Base-by-base conservation (phyloP, 1,284 basidiomycete species). In the Neonothopanus nambi region DNA sequence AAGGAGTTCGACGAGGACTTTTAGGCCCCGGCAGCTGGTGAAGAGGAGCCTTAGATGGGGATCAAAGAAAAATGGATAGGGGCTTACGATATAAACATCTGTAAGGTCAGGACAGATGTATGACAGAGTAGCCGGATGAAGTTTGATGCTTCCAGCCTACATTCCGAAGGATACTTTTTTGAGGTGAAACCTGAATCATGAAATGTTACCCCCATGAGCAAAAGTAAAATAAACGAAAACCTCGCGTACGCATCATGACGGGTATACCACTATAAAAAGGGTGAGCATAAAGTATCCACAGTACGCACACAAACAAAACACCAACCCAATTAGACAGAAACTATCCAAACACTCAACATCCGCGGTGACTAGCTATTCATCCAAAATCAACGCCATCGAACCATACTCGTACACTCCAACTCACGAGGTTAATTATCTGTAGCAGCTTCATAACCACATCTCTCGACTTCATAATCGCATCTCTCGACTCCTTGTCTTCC, bases 71-170 rank as follows among this genome's bases (percentile, higher is more conserved):
- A 23, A 13, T 26, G 3, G 38, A 40, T 40, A 42, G 12, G 18
- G 15, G 82, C 91, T 57, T 65, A 93, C 88, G 93, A 92, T 61
- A 98, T 96, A 72, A 98, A 97, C 95, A 97, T 98, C 67, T 98
- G 95, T 41, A 98, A 73, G 12, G 96, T 98, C 57, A 98, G 73
- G 4, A 94, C 87, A 5, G 94, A 97, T 0, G 93, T 91, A 57
- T 95, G 93, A 62, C 93, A 95, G 42, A 98, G 82, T 24, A 96
- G 75, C 43, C 91, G 89, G 53, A 99, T 91, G 69, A 98, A 98
- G 62, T 93, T 87, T 1, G 96, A 97, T 0, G 95, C 95, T 68
- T 98, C 92, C n/a, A 93, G 73, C 40, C 96, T 85, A 61, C 94
- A 96, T 65, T 98, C 95, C 15, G 92, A 86, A 1, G 94, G 87